Percentiles rank a stretch among this genome's conserved stretches.
Evolutionary conservation across 2,329 filamentous ascomycete species (phyloP).

Genomic region (Epichloe festucae): DNA sequence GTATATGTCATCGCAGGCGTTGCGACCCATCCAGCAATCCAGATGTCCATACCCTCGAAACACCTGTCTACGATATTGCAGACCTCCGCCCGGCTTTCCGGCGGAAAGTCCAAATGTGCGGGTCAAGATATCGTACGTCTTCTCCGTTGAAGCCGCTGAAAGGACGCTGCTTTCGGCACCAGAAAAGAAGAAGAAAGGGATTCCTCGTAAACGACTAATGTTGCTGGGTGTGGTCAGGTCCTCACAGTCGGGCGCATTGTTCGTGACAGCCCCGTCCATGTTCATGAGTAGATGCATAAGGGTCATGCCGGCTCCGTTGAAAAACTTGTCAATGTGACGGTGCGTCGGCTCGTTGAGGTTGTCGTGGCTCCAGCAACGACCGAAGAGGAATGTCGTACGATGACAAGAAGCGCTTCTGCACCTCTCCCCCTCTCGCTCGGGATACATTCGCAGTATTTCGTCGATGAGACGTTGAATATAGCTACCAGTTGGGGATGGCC

Average conservation of each 20-base stretch:
- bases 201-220: constrained; percentile 32
- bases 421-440: constrained; percentile 39
- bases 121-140: constrained; percentile 38
- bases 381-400: constrained; percentile 45
- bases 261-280: constrained; percentile 38
- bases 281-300: constrained; percentile 42
- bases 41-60: constrained; percentile 47
- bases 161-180: constrained; percentile 45
- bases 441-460: constrained; percentile 45
- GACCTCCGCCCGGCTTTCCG: constrained; percentile 14
- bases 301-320: constrained; percentile 49
- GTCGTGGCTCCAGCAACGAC: constrained; percentile 47
- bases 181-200: constrained; percentile 44
- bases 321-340: constrained; percentile 45
- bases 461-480: constrained; percentile 38
- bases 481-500: constrained; percentile 28
- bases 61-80: constrained; percentile 37
- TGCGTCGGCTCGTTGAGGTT: constrained; percentile 57
- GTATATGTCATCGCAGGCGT: constrained; percentile 46
- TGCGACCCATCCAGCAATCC: constrained; percentile 49
- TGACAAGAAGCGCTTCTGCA: constrained; percentile 52
- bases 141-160: constrained; percentile 38
- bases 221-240: constrained; percentile 37
- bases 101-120: constrained; percentile 32
- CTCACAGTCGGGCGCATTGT: constrained; percentile 34